Evolutionary conservation across 331 rosid genomes (phyloP).

Genomic region (Phaseolus coccineus): DNA sequence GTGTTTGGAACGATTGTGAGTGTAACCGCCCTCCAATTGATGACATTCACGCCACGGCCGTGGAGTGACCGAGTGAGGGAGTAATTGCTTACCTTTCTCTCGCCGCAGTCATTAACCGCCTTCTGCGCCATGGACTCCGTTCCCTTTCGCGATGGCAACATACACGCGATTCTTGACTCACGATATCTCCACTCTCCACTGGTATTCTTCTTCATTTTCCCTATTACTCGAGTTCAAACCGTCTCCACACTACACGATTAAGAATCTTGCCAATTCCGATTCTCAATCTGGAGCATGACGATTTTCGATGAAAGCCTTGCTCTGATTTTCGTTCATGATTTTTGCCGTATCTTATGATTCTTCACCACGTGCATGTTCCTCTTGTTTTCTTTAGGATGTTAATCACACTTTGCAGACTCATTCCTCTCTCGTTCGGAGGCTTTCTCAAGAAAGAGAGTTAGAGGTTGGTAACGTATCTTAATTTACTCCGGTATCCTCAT

Average conservation of each 20-base stretch:
- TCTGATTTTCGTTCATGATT: background rate
- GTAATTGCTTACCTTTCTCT: constrained; percentile 9
- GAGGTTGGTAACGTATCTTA: constrained; percentile 68
- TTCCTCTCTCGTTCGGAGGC: constrained; percentile 88
- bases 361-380: constrained; percentile 11
- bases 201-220: constrained; percentile 43
- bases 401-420: constrained; percentile 78
- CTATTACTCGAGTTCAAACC: background rate
- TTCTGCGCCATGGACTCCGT: constrained; percentile 69
- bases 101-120: background rate
- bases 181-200: constrained; percentile 61
- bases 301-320: background rate
- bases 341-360: background rate
- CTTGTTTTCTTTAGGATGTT: constrained; percentile 55
- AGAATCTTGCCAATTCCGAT: too few relatives aligned
- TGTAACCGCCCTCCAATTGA: constrained; percentile 48
- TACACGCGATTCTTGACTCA: constrained; percentile 61
- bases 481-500: background rate
- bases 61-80: constrained; percentile 43
- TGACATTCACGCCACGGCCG: constrained; percentile 47
- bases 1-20: constrained; percentile 28
- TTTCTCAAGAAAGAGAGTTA: constrained; percentile 79
- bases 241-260: too few relatives aligned
- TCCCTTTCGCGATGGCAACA: constrained; percentile 76
- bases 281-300: background rate